Evolutionary conservation across 2,329 filamentous ascomycete genomes (phyloP).

Genomic region (Cladosporium sp.): DNA sequence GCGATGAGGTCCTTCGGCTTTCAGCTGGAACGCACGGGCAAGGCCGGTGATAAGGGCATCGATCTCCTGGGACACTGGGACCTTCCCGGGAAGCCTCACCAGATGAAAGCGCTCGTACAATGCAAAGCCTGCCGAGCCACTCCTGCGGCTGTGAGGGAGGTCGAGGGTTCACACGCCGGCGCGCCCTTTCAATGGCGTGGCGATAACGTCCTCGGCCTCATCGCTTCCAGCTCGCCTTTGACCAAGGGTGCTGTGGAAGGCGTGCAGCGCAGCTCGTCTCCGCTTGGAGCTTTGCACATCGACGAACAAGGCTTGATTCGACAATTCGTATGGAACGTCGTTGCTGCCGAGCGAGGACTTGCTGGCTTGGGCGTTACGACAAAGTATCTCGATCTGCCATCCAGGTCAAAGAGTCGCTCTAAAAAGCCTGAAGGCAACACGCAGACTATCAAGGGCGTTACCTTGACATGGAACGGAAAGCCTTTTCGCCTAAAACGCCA

Average conservation of each 20-base stretch:
- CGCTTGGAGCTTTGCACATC: slow-evolving; percentile 68
- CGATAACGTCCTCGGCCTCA: slow-evolving; percentile 61
- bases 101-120: slow-evolving; percentile 51
- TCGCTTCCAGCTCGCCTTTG: slow-evolving; percentile 65
- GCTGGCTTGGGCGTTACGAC: slow-evolving; percentile 43
- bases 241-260: slow-evolving; percentile 76
- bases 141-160: slow-evolving; percentile 65
- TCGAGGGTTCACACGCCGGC: slow-evolving; percentile 72
- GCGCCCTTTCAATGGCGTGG: slow-evolving; percentile 71
- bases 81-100: slow-evolving; percentile 41
- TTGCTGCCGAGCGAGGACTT: slow-evolving; percentile 59
- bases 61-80: slow-evolving; percentile 71
- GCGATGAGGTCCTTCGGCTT: slow-evolving; percentile 61
- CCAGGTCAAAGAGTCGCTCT: not conserved
- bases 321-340: slow-evolving; percentile 71
- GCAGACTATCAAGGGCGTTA: slow-evolving; percentile 17
- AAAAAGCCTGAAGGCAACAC: not conserved
- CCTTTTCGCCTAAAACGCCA: slow-evolving; percentile 17
- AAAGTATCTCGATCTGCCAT: slow-evolving; percentile 15
- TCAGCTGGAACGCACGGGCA: slow-evolving; percentile 60
- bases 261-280: slow-evolving; percentile 61
- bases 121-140: slow-evolving; percentile 60
- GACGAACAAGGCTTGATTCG: slow-evolving; percentile 53
- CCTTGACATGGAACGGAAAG: slow-evolving; percentile 27
- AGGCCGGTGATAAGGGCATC: slow-evolving; percentile 65